These are phyloP conservation scores for Scedosporium apiospermum DNA, from an alignment of 2,329 filamentous ascomycete species.

Conservation along the genomic window DNA sequence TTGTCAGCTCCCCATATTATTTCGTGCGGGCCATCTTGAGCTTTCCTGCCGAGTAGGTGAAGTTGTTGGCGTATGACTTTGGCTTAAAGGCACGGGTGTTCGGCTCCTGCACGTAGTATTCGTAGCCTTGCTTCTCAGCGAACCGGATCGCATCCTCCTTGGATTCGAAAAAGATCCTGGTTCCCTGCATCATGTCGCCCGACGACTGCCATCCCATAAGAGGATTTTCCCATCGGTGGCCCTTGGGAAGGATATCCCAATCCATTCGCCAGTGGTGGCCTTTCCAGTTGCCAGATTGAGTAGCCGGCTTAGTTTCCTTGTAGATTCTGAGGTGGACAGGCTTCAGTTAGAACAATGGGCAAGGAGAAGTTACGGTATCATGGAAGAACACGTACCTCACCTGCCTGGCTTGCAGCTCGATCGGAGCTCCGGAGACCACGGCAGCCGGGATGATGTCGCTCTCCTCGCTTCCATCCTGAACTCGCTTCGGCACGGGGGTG, in stretches of 20 bases:
- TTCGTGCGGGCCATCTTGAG: conserved; percentile 81
- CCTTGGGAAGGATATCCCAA: conserved; percentile 88
- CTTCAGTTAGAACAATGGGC: conserved; percentile 8
- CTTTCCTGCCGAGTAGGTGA: conserved; percentile 74
- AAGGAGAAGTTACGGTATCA: neutral
- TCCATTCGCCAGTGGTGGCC: conserved; percentile 90
- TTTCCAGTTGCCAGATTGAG: conserved; percentile 86
- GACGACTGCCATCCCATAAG: conserved; percentile 99
- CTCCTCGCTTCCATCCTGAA: conserved; percentile 87
- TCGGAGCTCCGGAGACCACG: conserved; percentile 81
- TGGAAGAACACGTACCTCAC: conserved; percentile 59
- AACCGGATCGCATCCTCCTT: conserved; percentile 95
- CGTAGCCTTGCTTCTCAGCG: conserved; percentile 97
- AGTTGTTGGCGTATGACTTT: conserved; percentile 97
- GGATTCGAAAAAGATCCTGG: conserved; percentile 76
- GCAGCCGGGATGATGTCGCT: conserved; percentile 68
- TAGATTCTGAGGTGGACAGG: conserved; percentile 59
- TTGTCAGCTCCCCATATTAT: conserved; percentile 31
- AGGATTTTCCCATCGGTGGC: conserved; percentile 96
- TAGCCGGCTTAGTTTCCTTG: conserved; percentile 84
- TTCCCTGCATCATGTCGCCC: conserved; percentile 90
- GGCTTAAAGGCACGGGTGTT: conserved; percentile 76
- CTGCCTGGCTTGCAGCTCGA: conserved; percentile 86
- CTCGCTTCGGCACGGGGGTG: conserved; percentile 78
- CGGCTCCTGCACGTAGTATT: conserved; percentile 97